These are phyloP conservation scores for Solanum chilense DNA, from an alignment of 257 asterid genomes.

Conservation along the genomic window DNA sequence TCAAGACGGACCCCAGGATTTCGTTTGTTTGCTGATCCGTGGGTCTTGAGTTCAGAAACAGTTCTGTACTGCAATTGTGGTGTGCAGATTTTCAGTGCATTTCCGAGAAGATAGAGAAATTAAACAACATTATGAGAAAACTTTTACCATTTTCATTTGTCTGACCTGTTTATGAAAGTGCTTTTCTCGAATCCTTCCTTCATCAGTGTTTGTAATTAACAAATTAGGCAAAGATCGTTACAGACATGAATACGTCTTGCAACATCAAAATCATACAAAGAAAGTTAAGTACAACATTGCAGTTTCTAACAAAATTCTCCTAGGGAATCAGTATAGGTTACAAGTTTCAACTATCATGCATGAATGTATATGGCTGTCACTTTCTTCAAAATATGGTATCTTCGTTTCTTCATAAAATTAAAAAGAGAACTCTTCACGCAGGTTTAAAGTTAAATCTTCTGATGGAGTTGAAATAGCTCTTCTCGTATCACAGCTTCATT, in stretches of 20 bases:
- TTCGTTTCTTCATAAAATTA: neutral
- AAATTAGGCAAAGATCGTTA: neutral
- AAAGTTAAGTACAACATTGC: neutral
- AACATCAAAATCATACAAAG: neutral
- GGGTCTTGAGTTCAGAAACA: neutral
- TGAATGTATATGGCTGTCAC: neutral
- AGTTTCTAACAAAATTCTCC: neutral
- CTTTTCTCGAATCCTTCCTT: neutral
- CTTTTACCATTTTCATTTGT: neutral
- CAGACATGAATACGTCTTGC: neutral
- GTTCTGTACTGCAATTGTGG: neutral
- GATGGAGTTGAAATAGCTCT: neutral
- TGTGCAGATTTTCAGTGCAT: neutral
- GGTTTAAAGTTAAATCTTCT: neutral
- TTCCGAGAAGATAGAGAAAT: neutral
- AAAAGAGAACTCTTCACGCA: neutral
- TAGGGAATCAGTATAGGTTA: neutral
- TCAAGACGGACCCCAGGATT: neutral
- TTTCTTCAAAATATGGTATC: neutral
- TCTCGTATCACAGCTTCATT: conserved; percentile 22
- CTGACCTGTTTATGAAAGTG: neutral
- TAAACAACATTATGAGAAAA: neutral
- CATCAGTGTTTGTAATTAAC: neutral
- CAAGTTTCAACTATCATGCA: neutral
- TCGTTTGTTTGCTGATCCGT: neutral